These are phyloP conservation scores for Plectosphaerella cucumerina DNA, from an alignment of 2,329 filamentous ascomycete species.

Conservation along the genomic window DNA sequence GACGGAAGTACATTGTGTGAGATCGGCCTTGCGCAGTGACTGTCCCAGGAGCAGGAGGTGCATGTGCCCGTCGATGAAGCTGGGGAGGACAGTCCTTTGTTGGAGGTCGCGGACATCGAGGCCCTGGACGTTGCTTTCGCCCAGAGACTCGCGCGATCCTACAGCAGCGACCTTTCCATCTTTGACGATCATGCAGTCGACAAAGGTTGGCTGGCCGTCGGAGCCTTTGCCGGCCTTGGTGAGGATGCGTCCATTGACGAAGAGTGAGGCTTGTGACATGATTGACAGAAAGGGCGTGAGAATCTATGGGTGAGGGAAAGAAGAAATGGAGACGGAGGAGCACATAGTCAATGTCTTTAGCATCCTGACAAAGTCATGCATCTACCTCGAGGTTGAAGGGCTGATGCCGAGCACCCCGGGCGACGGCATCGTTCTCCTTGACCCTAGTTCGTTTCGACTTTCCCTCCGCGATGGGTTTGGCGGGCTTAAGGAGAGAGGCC, in stretches of 20 bases:
- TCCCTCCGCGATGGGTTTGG: too few relatives aligned
- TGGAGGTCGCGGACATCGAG: constrained; percentile 1
- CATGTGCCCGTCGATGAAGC: constrained; percentile 40
- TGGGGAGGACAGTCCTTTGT: constrained; percentile 21
- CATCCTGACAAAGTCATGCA: too few relatives aligned
- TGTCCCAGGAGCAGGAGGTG: constrained; percentile 37
- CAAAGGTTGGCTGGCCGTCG: constrained; percentile 9
- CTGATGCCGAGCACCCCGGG: too few relatives aligned
- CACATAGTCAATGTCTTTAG: too few relatives aligned
- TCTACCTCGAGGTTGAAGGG: too few relatives aligned
- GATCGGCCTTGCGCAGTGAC: constrained; percentile 30
- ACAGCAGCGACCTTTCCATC: constrained; percentile 3
- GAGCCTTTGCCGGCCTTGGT: constrained; percentile 17
- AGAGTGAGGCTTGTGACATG: constrained; percentile 9
- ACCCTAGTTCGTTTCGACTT: too few relatives aligned
- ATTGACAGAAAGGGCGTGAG: neutral
- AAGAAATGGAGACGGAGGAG: neutral
- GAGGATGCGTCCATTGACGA: constrained; percentile 24
- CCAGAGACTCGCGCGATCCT: neutral
- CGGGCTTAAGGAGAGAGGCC: too few relatives aligned
- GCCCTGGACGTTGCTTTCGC: neutral
- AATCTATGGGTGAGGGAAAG: neutral
- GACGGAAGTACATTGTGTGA: constrained; percentile 29
- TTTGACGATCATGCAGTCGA: constrained; percentile 3
- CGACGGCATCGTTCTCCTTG: too few relatives aligned